Conservation (phyloP, 495 filamentous ascomycete genomes). For the Lasiosphaeria ovina region DNA sequence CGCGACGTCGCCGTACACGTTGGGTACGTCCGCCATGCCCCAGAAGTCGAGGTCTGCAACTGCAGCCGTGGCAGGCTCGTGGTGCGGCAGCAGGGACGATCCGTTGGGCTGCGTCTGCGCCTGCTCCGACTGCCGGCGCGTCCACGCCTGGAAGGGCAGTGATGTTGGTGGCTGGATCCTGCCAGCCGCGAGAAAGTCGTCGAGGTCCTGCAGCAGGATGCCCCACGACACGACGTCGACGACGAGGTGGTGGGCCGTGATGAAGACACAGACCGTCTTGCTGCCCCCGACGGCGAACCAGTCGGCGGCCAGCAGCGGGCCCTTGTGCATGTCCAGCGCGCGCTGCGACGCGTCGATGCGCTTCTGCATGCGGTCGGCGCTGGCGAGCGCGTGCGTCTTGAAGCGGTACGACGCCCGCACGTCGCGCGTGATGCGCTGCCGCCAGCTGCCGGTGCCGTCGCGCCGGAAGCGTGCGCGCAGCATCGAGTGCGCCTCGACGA, state of each 20-base stretch:
- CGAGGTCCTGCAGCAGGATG: slow-evolving; percentile 58
- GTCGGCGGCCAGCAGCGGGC: slow-evolving; percentile 35
- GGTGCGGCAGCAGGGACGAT: slow-evolving; percentile 19
- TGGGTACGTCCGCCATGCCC: slow-evolving; percentile 42
- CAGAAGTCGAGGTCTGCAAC: slow-evolving; percentile 46
- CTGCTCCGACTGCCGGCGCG: slow-evolving; percentile 19
- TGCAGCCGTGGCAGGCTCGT: slow-evolving; percentile 22
- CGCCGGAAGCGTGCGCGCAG: slow-evolving; percentile 55
- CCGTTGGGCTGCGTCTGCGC: slow-evolving; percentile 19
- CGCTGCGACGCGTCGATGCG: slow-evolving; percentile 23
- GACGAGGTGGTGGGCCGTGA: slow-evolving; percentile 58
- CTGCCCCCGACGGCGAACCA: slow-evolving; percentile 22
- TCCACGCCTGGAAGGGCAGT: slow-evolving; percentile 25
- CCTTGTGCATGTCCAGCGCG: slow-evolving; percentile 35
- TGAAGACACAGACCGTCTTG: slow-evolving; percentile 39
- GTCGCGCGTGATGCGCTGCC: slow-evolving; percentile 30
- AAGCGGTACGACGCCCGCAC: slow-evolving; percentile 22
- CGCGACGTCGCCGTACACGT: slow-evolving; percentile 51
- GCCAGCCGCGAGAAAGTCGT: slow-evolving; percentile 48
- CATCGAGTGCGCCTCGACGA: slow-evolving; percentile 61
- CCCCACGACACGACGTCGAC: slow-evolving; percentile 66
- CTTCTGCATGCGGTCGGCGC: slow-evolving; percentile 17
- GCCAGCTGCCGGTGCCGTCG: slow-evolving; percentile 22
- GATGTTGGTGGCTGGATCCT: slow-evolving; percentile 15
- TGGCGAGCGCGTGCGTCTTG: slow-evolving; percentile 24